Evolutionary conservation across 441 rosid genomes (phyloP).

Genomic region (Sinapis alba): DNA sequence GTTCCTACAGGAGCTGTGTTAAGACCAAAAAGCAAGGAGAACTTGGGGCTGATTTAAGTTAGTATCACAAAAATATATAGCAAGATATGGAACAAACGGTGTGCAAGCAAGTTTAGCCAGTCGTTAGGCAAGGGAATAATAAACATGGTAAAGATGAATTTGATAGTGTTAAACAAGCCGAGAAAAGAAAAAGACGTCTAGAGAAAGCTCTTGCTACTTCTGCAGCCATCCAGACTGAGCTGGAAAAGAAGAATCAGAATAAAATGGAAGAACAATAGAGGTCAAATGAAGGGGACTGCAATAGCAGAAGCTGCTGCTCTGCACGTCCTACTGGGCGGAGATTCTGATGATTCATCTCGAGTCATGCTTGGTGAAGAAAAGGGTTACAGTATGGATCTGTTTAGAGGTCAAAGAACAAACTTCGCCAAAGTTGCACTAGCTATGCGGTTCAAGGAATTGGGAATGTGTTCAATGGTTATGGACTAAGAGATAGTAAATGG

Average conservation of each 20-base stretch:
- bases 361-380: slow-evolving; percentile 54
- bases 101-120: too few relatives aligned
- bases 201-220: slow-evolving; percentile 99
- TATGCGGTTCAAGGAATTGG: slow-evolving; percentile 56
- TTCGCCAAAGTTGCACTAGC: slow-evolving; percentile 39
- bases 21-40: slow-evolving; percentile 62
- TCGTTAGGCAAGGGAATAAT: too few relatives aligned
- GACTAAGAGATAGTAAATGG: slow-evolving; percentile 55
- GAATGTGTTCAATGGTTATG: slow-evolving; percentile 53
- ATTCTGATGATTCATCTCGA: slow-evolving; percentile 74
- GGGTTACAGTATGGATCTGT: slow-evolving; percentile 50
- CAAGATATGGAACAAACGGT: too few relatives aligned
- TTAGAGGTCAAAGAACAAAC: slow-evolving; percentile 48
- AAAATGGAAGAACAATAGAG: slow-evolving; percentile 90
- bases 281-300: slow-evolving; percentile 98
- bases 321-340: slow-evolving; percentile 83
- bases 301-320: slow-evolving; percentile 96
- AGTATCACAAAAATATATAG: too few relatives aligned
- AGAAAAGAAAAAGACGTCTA: slow-evolving; percentile 85
- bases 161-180: too few relatives aligned
- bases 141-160: too few relatives aligned
- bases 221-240: slow-evolving; percentile 92
- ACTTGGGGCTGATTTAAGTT: too few relatives aligned
- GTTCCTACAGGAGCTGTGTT: slow-evolving; percentile 60
- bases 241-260: slow-evolving; percentile 88